phyloP scores from a whole-genome alignment of 2,329 filamentous ascomycete species.

The Microdochium bolleyi region DNA sequence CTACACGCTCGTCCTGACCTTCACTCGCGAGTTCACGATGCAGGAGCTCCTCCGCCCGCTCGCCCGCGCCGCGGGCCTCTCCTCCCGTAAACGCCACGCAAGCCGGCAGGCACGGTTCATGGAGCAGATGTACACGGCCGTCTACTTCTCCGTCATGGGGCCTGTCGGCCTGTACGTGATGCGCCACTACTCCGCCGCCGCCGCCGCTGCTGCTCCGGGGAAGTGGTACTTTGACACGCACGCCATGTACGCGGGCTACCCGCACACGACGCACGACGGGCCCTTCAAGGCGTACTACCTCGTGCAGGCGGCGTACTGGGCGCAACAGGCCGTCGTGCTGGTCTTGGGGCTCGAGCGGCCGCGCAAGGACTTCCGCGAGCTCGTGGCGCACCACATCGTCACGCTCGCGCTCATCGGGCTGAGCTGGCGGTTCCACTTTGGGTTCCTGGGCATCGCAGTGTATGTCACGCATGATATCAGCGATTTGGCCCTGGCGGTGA shows the following conservation, averaged over 20 bases:
- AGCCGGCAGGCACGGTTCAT: constrained; percentile 63
- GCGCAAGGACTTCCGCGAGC: constrained; percentile 66
- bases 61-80: constrained; percentile 50
- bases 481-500: constrained; percentile 68
- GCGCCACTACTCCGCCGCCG: constrained; percentile 28
- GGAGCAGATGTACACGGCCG: constrained; percentile 68
- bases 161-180: constrained; percentile 65
- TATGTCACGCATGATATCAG: constrained; percentile 71
- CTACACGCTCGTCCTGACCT: constrained; percentile 63
- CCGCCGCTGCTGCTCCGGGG: constrained; percentile 50
- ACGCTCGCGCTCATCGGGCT: constrained; percentile 59
- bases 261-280: constrained; percentile 56
- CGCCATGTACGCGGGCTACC: constrained; percentile 65
- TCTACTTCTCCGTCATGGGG: constrained; percentile 62
- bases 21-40: constrained; percentile 71
- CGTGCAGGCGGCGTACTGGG: constrained; percentile 67
- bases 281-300: constrained; percentile 70
- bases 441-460: constrained; percentile 65
- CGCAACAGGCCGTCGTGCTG: constrained; percentile 64
- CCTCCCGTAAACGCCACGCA: constrained; percentile 36
- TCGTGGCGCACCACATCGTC: constrained; percentile 66
- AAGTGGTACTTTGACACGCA: constrained; percentile 69
- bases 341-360: constrained; percentile 63
- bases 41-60: constrained; percentile 59
- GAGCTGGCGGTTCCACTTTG: constrained; percentile 71